These are phyloP conservation scores for Nicotiana tabacum DNA, from an alignment of 257 asterid genomes.

Conservation along the genomic window DNA sequence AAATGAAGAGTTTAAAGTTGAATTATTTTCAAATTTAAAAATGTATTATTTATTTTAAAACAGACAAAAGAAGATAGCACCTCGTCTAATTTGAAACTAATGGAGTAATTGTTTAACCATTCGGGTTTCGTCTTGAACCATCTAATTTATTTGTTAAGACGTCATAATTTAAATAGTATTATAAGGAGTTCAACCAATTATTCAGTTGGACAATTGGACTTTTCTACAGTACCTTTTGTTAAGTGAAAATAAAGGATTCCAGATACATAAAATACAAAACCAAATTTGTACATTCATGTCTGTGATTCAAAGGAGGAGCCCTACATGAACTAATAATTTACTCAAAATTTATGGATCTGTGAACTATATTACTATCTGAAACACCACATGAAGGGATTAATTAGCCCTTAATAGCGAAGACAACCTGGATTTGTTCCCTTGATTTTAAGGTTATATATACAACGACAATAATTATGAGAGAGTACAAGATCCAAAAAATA, in stretches of 20 bases:
- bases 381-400: slow-evolving; percentile 1
- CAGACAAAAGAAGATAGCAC: too few relatives aligned
- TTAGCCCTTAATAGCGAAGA: neutral
- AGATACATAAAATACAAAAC: neutral
- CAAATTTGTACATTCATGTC: neutral
- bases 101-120: too few relatives aligned
- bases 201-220: neutral
- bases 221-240: neutral
- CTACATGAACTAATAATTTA: neutral
- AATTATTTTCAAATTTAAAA: too few relatives aligned
- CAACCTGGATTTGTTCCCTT: slow-evolving; percentile 4
- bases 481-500: neutral
- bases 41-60: too few relatives aligned
- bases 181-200: neutral
- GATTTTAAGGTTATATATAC: neutral
- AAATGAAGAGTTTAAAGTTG: too few relatives aligned
- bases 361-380: neutral
- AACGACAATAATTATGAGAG: neutral
- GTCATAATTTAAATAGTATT: too few relatives aligned
- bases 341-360: neutral
- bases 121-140: too few relatives aligned
- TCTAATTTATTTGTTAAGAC: too few relatives aligned
- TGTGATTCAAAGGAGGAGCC: neutral
- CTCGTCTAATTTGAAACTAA: too few relatives aligned
- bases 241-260: neutral